A percentile compares a stretch with the other conserved stretches of the same genome.
Evolutionary conservation across 305 asterid species (phyloP).

Genomic region (Plantago rigida): DNA sequence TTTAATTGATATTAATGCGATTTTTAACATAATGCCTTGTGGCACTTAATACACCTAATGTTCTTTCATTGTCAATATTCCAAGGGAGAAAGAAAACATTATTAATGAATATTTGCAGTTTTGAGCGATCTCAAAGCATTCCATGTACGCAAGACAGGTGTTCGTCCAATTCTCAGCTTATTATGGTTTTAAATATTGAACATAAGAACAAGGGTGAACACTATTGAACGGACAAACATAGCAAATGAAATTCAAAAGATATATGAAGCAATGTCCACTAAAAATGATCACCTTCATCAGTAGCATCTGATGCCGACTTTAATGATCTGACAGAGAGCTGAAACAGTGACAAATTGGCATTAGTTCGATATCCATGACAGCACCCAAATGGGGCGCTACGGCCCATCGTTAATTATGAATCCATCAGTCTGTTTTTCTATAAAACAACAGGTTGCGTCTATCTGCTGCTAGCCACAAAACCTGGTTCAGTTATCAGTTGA

Average conservation of each 20-base stretch:
- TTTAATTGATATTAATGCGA: too few species aligned
- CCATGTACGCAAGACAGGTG: too few species aligned
- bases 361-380: constrained; percentile 18
- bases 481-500: constrained; percentile 20
- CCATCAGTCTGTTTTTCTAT: constrained; percentile 12
- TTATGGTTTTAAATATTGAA: neutral
- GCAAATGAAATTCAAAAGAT: constrained; percentile 31
- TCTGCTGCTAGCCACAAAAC: constrained; percentile 23
- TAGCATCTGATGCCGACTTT: constrained; percentile 54
- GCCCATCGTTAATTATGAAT: constrained; percentile 1
- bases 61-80: too few species aligned
- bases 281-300: constrained; percentile 76
- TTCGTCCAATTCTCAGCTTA: too few species aligned
- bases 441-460: constrained; percentile 16
- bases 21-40: too few species aligned
- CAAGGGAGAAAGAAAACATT: too few species aligned
- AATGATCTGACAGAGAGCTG: constrained; percentile 71
- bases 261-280: constrained; percentile 32
- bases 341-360: constrained; percentile 28
- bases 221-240: constrained; percentile 23
- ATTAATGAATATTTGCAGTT: too few species aligned
- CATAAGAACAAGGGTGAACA: neutral
- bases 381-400: constrained; percentile 15
- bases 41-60: too few species aligned
- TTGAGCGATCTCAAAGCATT: too few species aligned